A percentile compares a stretch with the other conserved stretches of the same genome.
Evolutionary conservation across 163 green algal genomes (phyloP).

Genomic region (Prototheca cutis): DNA sequence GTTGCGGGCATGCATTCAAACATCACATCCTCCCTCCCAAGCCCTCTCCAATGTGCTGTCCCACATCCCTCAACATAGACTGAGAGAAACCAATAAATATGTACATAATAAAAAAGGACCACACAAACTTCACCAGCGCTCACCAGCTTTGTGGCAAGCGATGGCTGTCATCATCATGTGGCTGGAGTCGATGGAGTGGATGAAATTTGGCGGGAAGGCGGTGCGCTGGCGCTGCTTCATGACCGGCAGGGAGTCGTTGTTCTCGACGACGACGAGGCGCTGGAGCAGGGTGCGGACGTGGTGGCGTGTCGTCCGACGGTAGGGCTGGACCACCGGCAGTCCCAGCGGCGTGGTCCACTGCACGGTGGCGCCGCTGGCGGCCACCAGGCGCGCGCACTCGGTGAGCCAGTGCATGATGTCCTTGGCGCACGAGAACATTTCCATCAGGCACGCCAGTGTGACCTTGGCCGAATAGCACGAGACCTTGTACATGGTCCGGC

Average conservation of each 20-base stretch:
- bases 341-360: slow-evolving; percentile 82
- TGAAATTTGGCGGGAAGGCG: slow-evolving; percentile 97
- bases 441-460: slow-evolving; percentile 59
- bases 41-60: no score
- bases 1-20: no score
- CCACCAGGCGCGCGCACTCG: slow-evolving; percentile 55
- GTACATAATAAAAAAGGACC: no score
- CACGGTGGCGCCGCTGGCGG: slow-evolving; percentile 44
- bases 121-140: no score
- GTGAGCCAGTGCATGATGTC: slow-evolving; percentile 83
- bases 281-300: slow-evolving; percentile 43
- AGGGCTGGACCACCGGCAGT: slow-evolving; percentile 89
- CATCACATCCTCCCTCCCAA: no score
- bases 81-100: no score
- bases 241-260: slow-evolving; percentile 35
- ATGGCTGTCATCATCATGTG: slow-evolving; percentile 98
- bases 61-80: no score
- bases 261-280: slow-evolving; percentile 38
- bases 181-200: slow-evolving; percentile 88
- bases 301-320: slow-evolving; percentile 40
- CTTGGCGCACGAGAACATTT: slow-evolving; percentile 75
- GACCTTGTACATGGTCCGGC: slow-evolving; percentile 29
- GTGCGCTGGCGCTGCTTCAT: slow-evolving; percentile 61
- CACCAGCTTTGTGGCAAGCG: slow-evolving; percentile 50
- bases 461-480: slow-evolving; percentile 35